These are phyloP conservation scores for Breviolum minutum DNA, from an alignment of 73 alveolate genomes.

Conservation along the genomic window DNA sequence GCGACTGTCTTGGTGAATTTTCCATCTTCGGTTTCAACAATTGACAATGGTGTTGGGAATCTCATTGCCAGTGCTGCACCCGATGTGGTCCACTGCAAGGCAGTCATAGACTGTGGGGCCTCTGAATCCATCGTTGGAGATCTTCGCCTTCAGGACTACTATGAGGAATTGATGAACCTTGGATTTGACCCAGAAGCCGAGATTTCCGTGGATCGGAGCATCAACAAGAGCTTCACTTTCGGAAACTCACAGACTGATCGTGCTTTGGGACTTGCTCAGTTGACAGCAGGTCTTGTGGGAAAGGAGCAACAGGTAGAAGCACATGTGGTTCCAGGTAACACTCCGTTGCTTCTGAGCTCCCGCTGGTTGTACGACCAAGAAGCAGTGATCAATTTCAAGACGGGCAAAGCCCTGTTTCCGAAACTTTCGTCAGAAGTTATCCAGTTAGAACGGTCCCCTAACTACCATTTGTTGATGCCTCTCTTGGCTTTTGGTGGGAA, in stretches of 20 bases:
- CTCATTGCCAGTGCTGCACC: neutral
- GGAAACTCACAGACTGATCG: neutral
- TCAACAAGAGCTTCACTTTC: constrained; percentile 6
- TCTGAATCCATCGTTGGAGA: constrained; percentile 30
- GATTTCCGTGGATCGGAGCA: neutral
- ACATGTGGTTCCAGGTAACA: neutral
- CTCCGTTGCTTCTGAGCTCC: neutral
- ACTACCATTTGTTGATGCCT: neutral
- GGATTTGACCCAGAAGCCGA: constrained; percentile 10
- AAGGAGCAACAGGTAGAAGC: neutral
- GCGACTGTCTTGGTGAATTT: neutral
- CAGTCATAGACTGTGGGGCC: constrained; percentile 5
- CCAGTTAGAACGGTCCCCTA: neutral
- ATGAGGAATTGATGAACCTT: neutral
- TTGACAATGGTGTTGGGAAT: neutral
- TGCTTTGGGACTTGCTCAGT: neutral
- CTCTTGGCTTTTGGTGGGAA: neutral
- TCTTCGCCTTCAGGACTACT: neutral
- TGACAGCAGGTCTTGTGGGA: neutral
- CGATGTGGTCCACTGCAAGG: neutral
- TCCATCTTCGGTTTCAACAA: neutral
- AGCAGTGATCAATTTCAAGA: neutral
- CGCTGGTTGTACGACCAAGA: constrained; percentile 13
- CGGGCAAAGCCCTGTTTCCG: neutral
- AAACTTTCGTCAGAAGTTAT: neutral